Evolutionary conservation across 2,329 filamentous ascomycete genomes (phyloP).

Genomic region (Penicillium sp.): DNA sequence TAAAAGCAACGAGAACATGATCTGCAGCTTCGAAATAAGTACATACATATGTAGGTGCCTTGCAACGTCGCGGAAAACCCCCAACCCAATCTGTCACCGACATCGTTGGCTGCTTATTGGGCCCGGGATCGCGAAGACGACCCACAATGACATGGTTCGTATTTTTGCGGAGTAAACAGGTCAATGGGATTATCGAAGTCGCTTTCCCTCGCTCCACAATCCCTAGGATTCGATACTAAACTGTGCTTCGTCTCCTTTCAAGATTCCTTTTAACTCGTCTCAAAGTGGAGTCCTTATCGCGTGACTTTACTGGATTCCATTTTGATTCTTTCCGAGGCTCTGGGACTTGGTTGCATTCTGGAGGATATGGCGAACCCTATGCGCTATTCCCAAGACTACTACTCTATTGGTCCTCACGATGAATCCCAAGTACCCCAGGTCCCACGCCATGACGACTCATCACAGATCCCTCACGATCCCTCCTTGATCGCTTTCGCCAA

Average conservation of each 20-base stretch:
- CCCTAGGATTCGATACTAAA: background rate
- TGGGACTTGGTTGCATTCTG: constrained; percentile 21
- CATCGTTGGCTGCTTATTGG: constrained; percentile 5
- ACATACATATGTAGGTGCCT: too few relatives aligned
- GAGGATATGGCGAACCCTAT: constrained; percentile 13
- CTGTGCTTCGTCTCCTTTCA: background rate
- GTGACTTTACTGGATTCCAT: constrained; percentile 11
- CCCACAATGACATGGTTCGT: constrained; percentile 16
- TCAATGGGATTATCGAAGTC: background rate
- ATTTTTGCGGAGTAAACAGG: constrained; percentile 5
- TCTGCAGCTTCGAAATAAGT: background rate
- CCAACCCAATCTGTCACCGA: background rate
- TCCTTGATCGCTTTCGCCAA: constrained; percentile 16
- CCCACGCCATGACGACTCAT: constrained; percentile 1
- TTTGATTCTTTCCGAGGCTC: constrained; percentile 19
- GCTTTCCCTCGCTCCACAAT: background rate
- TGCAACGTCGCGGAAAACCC: background rate
- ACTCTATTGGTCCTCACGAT: constrained; percentile 6
- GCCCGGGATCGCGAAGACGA: constrained; percentile 1
- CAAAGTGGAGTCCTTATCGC: constrained; percentile 8
- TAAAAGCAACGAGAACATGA: background rate
- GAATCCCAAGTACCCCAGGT: constrained; percentile 11
- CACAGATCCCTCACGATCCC: constrained; percentile 8
- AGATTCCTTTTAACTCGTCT: background rate
- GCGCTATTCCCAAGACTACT: constrained; percentile 14